Percentiles rank a stretch among this genome's conserved stretches.
phyloP scores from a whole-genome alignment of 2,329 filamentous ascomycete genomes.

The Periconia macrospinosa region DNA sequence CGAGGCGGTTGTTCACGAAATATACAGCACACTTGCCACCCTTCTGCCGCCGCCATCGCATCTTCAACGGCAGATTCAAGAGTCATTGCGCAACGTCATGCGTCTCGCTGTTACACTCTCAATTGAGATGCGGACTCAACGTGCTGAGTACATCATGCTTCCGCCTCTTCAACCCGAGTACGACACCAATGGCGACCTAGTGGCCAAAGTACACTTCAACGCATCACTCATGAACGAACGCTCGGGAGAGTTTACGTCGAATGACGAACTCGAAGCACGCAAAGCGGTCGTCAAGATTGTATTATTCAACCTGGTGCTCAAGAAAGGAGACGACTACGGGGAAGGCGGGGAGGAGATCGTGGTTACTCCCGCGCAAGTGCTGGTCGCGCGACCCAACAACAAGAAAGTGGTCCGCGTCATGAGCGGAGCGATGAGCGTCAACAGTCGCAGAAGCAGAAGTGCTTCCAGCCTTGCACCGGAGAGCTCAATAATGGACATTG shows the following conservation, averaged over 20 bases:
- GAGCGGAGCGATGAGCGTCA: slow-evolving; percentile 55
- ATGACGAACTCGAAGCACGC: slow-evolving; percentile 78
- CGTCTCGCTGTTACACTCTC: slow-evolving; percentile 85
- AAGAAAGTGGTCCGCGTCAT: slow-evolving; percentile 55
- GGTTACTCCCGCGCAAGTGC: slow-evolving; percentile 90
- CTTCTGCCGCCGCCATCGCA: slow-evolving; percentile 86
- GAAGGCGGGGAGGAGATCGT: slow-evolving; percentile 92
- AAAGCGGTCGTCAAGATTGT: slow-evolving; percentile 84
- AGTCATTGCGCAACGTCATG: slow-evolving; percentile 85
- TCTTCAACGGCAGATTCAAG: slow-evolving; percentile 76
- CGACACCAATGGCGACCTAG: slow-evolving; percentile 86
- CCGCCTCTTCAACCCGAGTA: slow-evolving; percentile 94
- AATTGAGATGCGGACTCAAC: slow-evolving; percentile 95
- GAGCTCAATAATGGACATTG: slow-evolving; percentile 40
- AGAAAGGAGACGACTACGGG: slow-evolving; percentile 87
- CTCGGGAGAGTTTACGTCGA: slow-evolving; percentile 68
- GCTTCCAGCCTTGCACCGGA: slow-evolving; percentile 33
- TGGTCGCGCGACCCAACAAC: slow-evolving; percentile 62
- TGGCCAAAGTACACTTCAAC: slow-evolving; percentile 88
- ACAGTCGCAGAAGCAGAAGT: slow-evolving; percentile 32
- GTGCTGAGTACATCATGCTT: slow-evolving; percentile 98
- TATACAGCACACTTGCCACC: slow-evolving; percentile 79
- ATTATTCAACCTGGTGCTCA: slow-evolving; percentile 93
- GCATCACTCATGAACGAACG: slow-evolving; percentile 93
- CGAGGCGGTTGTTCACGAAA: slow-evolving; percentile 90